Conservation (phyloP, 78 protist species). For the Dictyostelium brefeldianum region DNA sequence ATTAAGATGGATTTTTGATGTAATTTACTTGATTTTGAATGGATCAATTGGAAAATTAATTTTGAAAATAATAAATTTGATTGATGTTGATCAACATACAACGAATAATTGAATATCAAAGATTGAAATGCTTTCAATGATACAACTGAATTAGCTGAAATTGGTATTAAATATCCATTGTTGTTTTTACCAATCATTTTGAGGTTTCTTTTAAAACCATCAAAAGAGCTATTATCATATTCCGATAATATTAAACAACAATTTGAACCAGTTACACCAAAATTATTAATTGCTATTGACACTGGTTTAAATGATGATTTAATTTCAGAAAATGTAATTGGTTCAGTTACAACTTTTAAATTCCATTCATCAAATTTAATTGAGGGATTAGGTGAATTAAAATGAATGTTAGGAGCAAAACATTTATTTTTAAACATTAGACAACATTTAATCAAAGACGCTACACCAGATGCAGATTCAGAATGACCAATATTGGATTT, state of each 20-base stretch:
- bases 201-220: background rate
- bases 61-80: too few species aligned
- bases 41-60: too few species aligned
- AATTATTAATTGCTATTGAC: slow-evolving; percentile 30
- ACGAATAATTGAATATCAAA: too few species aligned
- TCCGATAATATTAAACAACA: slow-evolving; percentile 31
- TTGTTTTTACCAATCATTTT: background rate
- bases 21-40: background rate
- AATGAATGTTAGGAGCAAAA: slow-evolving; percentile 64
- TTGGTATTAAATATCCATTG: slow-evolving; percentile 1
- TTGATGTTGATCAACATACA: too few species aligned
- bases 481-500: slow-evolving; percentile 52
- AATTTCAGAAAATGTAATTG: background rate
- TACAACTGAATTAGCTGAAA: background rate
- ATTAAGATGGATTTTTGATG: background rate
- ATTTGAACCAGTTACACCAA: slow-evolving; percentile 93
- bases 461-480: slow-evolving; percentile 54
- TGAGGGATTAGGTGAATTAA: slow-evolving; percentile 50
- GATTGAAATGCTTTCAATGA: background rate
- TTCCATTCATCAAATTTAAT: slow-evolving; percentile 56
- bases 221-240: background rate
- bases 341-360: slow-evolving; percentile 37
- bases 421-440: slow-evolving; percentile 49
- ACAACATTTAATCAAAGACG: background rate
- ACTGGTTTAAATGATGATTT: background rate